Evolutionary conservation across 1,139 yeast genomes (phyloP), one percentile per base, ranked within the genome.

Genomic region (Debaryomyces sp.): DNA sequence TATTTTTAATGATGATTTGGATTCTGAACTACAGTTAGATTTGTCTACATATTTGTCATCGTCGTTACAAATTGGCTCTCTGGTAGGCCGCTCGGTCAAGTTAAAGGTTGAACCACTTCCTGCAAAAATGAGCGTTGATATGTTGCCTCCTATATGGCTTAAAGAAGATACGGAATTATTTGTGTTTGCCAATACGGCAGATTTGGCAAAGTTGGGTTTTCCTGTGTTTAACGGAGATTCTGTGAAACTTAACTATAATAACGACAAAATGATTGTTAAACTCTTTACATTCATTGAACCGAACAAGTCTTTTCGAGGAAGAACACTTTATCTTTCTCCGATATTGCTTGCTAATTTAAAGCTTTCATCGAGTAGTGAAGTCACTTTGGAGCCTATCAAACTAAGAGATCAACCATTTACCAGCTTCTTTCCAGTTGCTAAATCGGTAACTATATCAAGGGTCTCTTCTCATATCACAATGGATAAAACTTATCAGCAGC

Each of bases 401-500:
- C 43, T 56, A 17, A 50, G 49, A 42, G 54, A 55, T 22, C 46
- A 59, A 8, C 59, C 54, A 37, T 57, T 72, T 15, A 53, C 63
- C 1, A 59, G 57, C 13, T 53, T 53, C 5, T 51, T 73, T 13
- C 74, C 75, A 8, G 54, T 70, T 27, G 84, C 83, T 4, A 70
- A 71, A 48, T 62, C 75, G 1, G 78, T 73, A 2, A 81, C 89
- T 10, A 76, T 89, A 46, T 75, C 95, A 5, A 73, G 96, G 57
- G 74, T 86, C 2, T 80, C 90, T 6, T 82, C 96, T 0, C 89
- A 89, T 1, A 73, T 82, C 1, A 84, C 96, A 0, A 75, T 89
- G 58, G 91, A 87, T 56, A 77, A 82, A 48, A 71, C 84, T 0
- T 78, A 76, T 57, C 95, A 91, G 63, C 80, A 78, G 51, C 75